A percentile compares a stretch with the other conserved stretches of the same genome.
phyloP scores from a whole-genome alignment of 2,329 filamentous ascomycete species.

The Aspergillus melleus region DNA sequence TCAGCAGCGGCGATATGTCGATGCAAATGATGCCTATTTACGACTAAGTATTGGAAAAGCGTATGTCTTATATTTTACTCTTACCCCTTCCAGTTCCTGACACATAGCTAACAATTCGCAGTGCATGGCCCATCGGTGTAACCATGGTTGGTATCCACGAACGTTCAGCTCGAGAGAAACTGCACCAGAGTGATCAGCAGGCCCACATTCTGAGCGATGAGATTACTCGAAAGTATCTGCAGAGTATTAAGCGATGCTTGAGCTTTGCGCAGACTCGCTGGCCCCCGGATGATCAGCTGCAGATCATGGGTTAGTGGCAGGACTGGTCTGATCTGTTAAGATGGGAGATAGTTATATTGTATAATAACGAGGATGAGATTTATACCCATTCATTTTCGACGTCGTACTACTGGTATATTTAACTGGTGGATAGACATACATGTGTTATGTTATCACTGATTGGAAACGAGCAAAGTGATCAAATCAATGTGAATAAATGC shows the following conservation, averaged over 20 bases:
- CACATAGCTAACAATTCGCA: slow-evolving; percentile 26
- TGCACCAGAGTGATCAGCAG: slow-evolving; percentile 75
- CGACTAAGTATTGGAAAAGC: slow-evolving; percentile 92
- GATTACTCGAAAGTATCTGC: slow-evolving; percentile 89
- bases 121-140: slow-evolving; percentile 96
- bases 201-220: slow-evolving; percentile 98
- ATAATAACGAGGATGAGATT: slow-evolving; percentile 6
- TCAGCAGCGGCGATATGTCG: slow-evolving; percentile 87
- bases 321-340: neutral
- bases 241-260: slow-evolving; percentile 95
- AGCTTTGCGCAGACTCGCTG: slow-evolving; percentile 96
- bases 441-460: neutral
- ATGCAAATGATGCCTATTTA: slow-evolving; percentile 94
- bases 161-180: slow-evolving; percentile 88
- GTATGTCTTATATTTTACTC: slow-evolving; percentile 32
- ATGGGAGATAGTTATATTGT: neutral
- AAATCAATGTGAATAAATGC: too few relatives aligned
- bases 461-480: neutral
- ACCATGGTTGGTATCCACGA: slow-evolving; percentile 99
- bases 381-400: slow-evolving; percentile 4
- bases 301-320: slow-evolving; percentile 77
- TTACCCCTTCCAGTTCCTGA: neutral
- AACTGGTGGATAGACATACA: neutral
- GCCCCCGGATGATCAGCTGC: slow-evolving; percentile 88
- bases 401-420: neutral